Evolutionary conservation across 2,329 filamentous ascomycete genomes (phyloP).

Genomic region (Neopestalotiopsis sp.): DNA sequence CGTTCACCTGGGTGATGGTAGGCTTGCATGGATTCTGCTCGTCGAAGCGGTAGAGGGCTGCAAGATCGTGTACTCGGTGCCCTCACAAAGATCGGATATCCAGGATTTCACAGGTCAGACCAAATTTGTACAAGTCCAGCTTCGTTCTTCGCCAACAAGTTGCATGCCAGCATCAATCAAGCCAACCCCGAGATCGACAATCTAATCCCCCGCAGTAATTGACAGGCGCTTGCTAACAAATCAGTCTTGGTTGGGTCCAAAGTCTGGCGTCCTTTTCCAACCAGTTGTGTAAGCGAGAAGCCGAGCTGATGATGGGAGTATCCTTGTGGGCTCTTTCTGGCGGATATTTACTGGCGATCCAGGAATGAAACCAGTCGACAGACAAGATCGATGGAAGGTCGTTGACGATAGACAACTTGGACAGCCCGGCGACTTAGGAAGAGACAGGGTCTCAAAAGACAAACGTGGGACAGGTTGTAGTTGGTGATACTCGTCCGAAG

Average conservation of each 20-base stretch:
- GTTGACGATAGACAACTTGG: neutral
- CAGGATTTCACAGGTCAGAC: slow-evolving; percentile 5
- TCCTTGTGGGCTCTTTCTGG: neutral
- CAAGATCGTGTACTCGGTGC: slow-evolving; percentile 33
- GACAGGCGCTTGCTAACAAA: neutral
- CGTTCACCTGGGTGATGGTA: slow-evolving; percentile 49
- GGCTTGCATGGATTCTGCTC: slow-evolving; percentile 59
- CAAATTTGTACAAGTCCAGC: neutral
- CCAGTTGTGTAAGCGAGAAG: neutral
- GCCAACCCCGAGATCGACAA: slow-evolving; percentile 20
- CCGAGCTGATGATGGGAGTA: slow-evolving; percentile 2
- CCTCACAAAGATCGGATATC: slow-evolving; percentile 27
- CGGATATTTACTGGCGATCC: neutral
- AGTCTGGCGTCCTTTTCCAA: neutral
- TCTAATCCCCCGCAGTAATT: neutral
- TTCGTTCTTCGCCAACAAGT: slow-evolving; percentile 16
- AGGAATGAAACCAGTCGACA: neutral
- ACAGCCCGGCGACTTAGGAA: slow-evolving; percentile 9
- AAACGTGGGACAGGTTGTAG: slow-evolving; percentile 56
- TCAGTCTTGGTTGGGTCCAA: neutral
- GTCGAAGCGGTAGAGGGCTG: slow-evolving; percentile 13
- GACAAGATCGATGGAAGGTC: slow-evolving; percentile 7
- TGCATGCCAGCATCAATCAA: slow-evolving; percentile 29
- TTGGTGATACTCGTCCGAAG: slow-evolving; percentile 55
- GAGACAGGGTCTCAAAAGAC: slow-evolving; percentile 38